Percentiles rank a stretch among this genome's conserved stretches.
phyloP scores from a whole-genome alignment of 495 filamentous ascomycete genomes.

The Tuber umbilicatum region DNA sequence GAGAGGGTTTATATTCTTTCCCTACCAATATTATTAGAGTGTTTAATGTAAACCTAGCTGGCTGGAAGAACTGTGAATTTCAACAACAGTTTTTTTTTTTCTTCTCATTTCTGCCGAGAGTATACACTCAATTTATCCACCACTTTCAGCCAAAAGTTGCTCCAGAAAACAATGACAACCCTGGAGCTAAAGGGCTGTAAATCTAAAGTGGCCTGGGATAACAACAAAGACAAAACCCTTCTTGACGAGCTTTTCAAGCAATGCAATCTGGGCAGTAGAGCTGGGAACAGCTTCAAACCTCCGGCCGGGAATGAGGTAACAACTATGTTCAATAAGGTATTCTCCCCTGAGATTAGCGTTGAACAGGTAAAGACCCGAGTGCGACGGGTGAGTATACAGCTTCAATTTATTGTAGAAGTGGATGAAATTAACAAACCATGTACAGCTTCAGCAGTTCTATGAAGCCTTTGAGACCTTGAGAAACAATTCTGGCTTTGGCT shows the following conservation, averaged over 20 bases:
- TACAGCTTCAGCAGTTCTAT: not conserved
- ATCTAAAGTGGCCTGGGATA: not conserved
- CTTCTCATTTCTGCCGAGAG: too few species aligned
- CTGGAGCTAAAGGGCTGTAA: not conserved
- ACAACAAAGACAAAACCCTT: not conserved
- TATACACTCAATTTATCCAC: too few species aligned
- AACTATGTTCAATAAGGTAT: not conserved
- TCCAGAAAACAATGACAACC: too few species aligned
- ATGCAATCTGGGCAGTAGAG: not conserved
- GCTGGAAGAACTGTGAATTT: too few species aligned
- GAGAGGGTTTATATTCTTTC: too few species aligned
- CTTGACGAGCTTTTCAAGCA: not conserved
- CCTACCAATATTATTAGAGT: too few species aligned
- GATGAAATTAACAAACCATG: too few species aligned
- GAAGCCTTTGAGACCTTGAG: not conserved
- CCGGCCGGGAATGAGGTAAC: not conserved
- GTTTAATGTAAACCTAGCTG: too few species aligned
- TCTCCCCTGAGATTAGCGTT: not conserved
- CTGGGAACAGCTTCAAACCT: not conserved
- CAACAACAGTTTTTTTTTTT: too few species aligned
- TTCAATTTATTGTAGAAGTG: too few species aligned
- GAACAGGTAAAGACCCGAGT: not conserved
- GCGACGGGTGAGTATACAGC: not conserved
- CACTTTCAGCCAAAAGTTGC: too few species aligned
- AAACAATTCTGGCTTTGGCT: not conserved